A percentile compares a stretch with the other conserved stretches of the same genome.
phyloP scores from a whole-genome alignment of 2,329 filamentous ascomycete genomes.

The Fusarium sp. region DNA sequence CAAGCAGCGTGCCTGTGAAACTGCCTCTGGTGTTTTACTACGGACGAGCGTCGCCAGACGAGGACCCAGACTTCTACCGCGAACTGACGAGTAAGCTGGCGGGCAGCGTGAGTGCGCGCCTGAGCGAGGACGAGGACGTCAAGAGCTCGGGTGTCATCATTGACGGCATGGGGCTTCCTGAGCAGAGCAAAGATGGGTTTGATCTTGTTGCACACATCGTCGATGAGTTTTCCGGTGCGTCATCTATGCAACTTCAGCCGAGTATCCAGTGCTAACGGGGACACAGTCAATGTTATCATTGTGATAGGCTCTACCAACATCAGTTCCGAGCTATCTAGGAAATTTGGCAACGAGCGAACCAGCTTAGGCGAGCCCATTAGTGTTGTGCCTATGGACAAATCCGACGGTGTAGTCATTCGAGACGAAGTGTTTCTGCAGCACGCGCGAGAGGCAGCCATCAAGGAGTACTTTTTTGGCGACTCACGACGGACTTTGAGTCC shows the following conservation, averaged over 20 bases:
- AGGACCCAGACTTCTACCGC: constrained; percentile 78
- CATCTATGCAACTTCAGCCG: background rate
- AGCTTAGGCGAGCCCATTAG: constrained; percentile 74
- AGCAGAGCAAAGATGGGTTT: constrained; percentile 72
- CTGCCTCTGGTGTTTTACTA: constrained; percentile 92
- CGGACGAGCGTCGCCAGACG: constrained; percentile 77
- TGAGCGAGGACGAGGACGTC: constrained; percentile 79
- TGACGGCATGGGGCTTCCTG: constrained; percentile 80
- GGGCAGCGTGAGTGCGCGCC: constrained; percentile 78
- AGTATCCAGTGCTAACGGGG: constrained; percentile 55
- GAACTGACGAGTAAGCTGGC: constrained; percentile 80
- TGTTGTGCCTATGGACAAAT: constrained; percentile 83
- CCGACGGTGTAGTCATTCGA: constrained; percentile 83
- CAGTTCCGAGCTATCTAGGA: constrained; percentile 77
- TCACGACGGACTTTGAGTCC: constrained; percentile 81
- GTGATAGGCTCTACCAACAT: constrained; percentile 83
- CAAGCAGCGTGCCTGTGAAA: constrained; percentile 88
- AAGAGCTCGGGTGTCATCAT: constrained; percentile 83
- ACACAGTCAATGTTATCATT: constrained; percentile 80
- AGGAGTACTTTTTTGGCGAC: constrained; percentile 95
- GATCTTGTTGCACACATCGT: constrained; percentile 84
- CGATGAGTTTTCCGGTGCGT: constrained; percentile 63
- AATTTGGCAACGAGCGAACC: constrained; percentile 69
- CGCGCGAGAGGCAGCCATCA: constrained; percentile 79
- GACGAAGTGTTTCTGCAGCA: constrained; percentile 79